Conservation (phyloP, 106 monocot species). For the Dendrobium officinale region DNA sequence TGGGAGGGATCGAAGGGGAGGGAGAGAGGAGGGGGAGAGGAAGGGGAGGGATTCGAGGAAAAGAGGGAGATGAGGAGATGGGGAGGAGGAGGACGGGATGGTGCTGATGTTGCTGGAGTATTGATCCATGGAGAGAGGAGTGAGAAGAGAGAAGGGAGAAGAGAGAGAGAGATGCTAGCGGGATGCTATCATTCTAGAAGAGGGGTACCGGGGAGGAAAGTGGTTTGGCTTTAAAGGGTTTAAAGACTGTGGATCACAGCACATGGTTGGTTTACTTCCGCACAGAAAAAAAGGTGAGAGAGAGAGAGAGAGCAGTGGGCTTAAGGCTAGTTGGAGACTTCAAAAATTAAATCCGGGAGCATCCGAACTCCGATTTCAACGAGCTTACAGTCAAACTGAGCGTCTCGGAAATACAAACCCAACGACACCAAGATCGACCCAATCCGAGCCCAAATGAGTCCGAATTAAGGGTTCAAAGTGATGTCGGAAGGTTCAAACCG, state of each 20-base stretch:
- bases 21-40: background rate
- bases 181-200: conserved; percentile 9
- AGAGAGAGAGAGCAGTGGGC: background rate
- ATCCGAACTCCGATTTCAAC: too few species aligned
- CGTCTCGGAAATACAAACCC: too few species aligned
- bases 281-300: background rate
- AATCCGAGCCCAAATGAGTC: too few species aligned
- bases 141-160: background rate
- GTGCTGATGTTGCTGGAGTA: conserved; percentile 3
- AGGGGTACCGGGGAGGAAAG: conserved; percentile 6
- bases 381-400: too few species aligned
- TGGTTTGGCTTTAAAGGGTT: background rate
- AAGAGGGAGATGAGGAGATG: background rate
- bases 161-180: background rate
- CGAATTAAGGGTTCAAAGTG: too few species aligned
- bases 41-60: conserved; percentile 4
- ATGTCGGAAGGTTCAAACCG: too few species aligned
- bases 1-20: conserved; percentile 7
- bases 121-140: conserved; percentile 7
- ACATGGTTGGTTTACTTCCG: too few species aligned
- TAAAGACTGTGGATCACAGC: background rate
- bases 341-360: too few species aligned
- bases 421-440: too few species aligned
- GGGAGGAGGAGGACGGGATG: conserved; percentile 3
- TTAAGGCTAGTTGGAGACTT: too few species aligned